A percentile compares a stretch with the other conserved stretches of the same genome.
phyloP scores from a whole-genome alignment of 2,329 filamentous ascomycete genomes.

The Paecilomyces niveus region DNA sequence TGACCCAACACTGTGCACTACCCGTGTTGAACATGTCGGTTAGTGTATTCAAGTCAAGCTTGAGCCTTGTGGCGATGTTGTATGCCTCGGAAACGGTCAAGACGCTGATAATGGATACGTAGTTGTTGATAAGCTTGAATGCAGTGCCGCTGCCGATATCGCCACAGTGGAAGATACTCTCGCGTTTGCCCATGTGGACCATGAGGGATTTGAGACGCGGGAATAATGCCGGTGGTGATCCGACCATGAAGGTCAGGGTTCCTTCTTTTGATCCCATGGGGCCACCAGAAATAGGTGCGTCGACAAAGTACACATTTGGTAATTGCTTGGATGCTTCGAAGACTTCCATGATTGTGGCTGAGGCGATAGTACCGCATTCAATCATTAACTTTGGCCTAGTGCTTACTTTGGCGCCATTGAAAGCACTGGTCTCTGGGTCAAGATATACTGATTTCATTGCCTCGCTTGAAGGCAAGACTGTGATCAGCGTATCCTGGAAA shows the following conservation, averaged over 20 bases:
- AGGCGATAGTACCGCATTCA: slow-evolving; percentile 49
- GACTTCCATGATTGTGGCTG: slow-evolving; percentile 42
- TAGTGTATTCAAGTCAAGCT: slow-evolving; percentile 17
- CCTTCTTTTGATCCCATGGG: slow-evolving; percentile 43
- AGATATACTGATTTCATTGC: slow-evolving; percentile 46
- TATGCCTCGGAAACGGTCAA: slow-evolving; percentile 19
- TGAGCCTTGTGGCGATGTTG: slow-evolving; percentile 21
- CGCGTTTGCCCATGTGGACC: slow-evolving; percentile 39
- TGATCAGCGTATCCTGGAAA: slow-evolving; percentile 38
- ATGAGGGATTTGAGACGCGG: slow-evolving; percentile 32
- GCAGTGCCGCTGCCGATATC: slow-evolving; percentile 20
- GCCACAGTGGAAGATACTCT: slow-evolving; percentile 29
- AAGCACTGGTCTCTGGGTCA: slow-evolving; percentile 34
- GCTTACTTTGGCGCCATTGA: slow-evolving; percentile 6
- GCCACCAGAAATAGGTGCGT: slow-evolving; percentile 46
- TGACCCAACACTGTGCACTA: slow-evolving; percentile 20
- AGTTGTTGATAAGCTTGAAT: slow-evolving; percentile 25
- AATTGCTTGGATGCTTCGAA: slow-evolving; percentile 19
- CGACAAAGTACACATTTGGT: slow-evolving; percentile 33
- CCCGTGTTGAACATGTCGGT: slow-evolving; percentile 19
- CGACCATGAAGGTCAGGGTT: slow-evolving; percentile 52
- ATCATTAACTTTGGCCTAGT: slow-evolving; percentile 39
- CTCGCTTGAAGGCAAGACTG: slow-evolving; percentile 46
- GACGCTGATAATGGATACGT: slow-evolving; percentile 17
- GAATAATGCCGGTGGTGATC: slow-evolving; percentile 34